Evolutionary conservation across 2,329 filamentous ascomycete species (phyloP), one percentile per base, ranked within the genome.

Genomic region (Triangularia verruculosa): DNA sequence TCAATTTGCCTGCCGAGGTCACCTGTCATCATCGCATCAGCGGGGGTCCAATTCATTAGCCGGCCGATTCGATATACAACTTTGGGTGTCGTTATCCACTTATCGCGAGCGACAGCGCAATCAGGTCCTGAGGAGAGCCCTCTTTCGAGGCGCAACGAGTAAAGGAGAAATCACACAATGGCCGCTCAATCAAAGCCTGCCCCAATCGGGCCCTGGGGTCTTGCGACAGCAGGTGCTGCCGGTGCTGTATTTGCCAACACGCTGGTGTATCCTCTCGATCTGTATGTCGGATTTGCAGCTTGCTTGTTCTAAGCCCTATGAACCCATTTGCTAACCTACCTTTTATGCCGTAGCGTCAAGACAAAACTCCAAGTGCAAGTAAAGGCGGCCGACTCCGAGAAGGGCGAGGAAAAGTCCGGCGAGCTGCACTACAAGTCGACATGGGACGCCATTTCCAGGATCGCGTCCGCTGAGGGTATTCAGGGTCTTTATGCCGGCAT

Each of bases 331-430:
- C 32, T 58, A 27, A 61, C 22, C 24, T 17, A 43, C 25, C 20
- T 47, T 43, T 43, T n/a, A n/a, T 17, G 43, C 17, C 12, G 24
- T 73, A 97, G 93, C 71, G 91, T 99, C 71, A 99, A 99, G 81
- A 99, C 95, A 57, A 89, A 93, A 64, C 84, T 99, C 30, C 95
- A 99, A 78, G 94, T 98, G 28, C 95, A 99, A 77, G 89, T 96
- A 61, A 96, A 93, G 72, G 78, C 79, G 66, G 73, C 78, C 30
- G 80, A 78, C 57, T 67, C 72, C 62, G 71, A 71, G 57, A 79
- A 84, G 39, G 82, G 74, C 47, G 73, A 74, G 51, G 74, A 73
- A 17, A 56, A 54, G 11, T 57, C 59, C 66, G 78, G 84, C 66
- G 81, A 88, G 57, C 82, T 85, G 62, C 92, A 97, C 78, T 99